Evolutionary conservation across 805 yeast species (phyloP).

Genomic region (Wickerhamiella sorbophila): DNA sequence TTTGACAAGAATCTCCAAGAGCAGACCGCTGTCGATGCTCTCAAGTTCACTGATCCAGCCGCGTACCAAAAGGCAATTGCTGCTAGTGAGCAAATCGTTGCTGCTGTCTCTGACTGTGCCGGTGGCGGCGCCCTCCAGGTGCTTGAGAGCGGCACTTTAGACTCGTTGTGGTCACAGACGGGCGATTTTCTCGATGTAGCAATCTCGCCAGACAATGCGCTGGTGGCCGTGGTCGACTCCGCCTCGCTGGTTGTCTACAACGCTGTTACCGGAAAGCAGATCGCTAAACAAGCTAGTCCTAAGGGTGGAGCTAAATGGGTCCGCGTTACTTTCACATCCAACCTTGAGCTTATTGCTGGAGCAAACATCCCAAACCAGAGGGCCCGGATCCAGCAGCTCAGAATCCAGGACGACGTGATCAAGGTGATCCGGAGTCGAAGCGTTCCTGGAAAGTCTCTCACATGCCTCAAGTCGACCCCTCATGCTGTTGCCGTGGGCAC

Average conservation of each 20-base stretch:
- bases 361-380: conserved; percentile 6
- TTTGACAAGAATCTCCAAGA: conserved; percentile 4
- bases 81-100: conserved; percentile 6
- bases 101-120: conserved; percentile 5
- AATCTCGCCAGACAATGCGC: conserved; percentile 1
- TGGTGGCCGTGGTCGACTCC: conserved; percentile 5
- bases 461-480: conserved; percentile 1
- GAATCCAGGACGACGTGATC: conserved; percentile 5
- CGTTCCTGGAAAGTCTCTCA: conserved; percentile 5
- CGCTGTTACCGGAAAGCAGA: conserved; percentile 4
- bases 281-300: neutral
- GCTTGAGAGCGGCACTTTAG: neutral
- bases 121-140: neutral
- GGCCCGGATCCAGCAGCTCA: conserved; percentile 7
- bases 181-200: neutral
- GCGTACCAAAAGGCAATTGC: conserved; percentile 13
- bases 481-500: conserved; percentile 12
- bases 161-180: neutral
- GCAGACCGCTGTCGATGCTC: conserved; percentile 2
- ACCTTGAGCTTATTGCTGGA: conserved; percentile 9
- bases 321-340: conserved; percentile 8
- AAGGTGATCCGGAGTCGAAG: conserved; percentile 1
- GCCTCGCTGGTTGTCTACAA: neutral
- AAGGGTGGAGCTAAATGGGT: conserved; percentile 7
- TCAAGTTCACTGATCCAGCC: conserved; percentile 5